Conservation (phyloP, 371 early-diverging fungal genomes). For the Syncephalastrum monosporum region DNA sequence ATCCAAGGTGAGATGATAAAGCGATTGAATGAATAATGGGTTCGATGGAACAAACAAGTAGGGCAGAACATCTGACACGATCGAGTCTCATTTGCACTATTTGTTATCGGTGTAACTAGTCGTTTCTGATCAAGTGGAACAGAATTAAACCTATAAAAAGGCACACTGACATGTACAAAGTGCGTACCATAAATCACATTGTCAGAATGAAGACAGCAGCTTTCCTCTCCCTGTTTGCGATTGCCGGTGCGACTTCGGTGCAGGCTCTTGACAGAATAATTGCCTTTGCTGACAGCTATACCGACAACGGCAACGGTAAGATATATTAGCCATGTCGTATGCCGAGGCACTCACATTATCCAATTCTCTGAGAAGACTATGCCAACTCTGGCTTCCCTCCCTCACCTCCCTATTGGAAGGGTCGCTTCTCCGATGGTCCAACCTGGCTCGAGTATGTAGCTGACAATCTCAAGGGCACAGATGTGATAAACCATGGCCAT, state of each 20-base stretch:
- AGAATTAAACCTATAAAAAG: no score
- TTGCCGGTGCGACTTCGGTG: slow-evolving; percentile 14
- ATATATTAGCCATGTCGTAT: no score
- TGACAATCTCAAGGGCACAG: slow-evolving; percentile 20
- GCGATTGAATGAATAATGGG: no score
- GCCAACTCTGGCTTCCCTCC: slow-evolving; percentile 19
- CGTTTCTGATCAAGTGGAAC: no score
- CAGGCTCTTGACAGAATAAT: slow-evolving; percentile 20
- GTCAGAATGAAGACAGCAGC: neutral
- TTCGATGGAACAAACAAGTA: no score
- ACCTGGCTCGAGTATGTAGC: slow-evolving; percentile 56
- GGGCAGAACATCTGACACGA: no score
- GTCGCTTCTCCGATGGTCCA: slow-evolving; percentile 55
- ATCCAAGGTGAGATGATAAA: no score
- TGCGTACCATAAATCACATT: no score
- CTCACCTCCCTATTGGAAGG: slow-evolving; percentile 40
- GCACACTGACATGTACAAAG: no score
- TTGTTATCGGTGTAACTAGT: no score
- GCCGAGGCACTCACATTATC: no score
- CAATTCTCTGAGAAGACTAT: slow-evolving; percentile 5
- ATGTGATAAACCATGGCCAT: slow-evolving; percentile 45
- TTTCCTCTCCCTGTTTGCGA: slow-evolving; percentile 5
- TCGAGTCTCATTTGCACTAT: no score
- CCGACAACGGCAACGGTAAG: slow-evolving; percentile 21
- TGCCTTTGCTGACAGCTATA: slow-evolving; percentile 26